A percentile compares a stretch with the other conserved stretches of the same genome.
Conservation (phyloP, 257 asterid species). For the Eustoma russellianum region DNA sequence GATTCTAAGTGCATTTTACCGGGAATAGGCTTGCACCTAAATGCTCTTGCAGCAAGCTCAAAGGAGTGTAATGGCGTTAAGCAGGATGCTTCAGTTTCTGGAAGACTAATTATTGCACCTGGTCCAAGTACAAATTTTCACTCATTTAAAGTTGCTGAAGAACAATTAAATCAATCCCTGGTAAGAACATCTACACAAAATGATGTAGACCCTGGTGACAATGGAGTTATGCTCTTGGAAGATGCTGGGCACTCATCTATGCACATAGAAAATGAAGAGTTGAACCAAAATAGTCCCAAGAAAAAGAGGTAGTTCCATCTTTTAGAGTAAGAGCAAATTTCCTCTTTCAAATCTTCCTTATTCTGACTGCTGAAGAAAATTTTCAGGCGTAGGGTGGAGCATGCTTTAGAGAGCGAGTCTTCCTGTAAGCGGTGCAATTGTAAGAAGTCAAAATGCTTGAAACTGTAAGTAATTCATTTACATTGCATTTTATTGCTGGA, state of each 20-base stretch:
- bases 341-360: background rate
- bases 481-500: background rate
- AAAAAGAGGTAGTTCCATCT: constrained; percentile 52
- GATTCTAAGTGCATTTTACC: constrained; percentile 50
- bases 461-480: constrained; percentile 59
- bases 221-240: constrained; percentile 28
- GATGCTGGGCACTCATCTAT: constrained; percentile 37
- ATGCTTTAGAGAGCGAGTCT: constrained; percentile 40
- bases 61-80: constrained; percentile 42
- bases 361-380: constrained; percentile 13
- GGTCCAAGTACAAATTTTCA: constrained; percentile 39
- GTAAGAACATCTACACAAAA: constrained; percentile 26
- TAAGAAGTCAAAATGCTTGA: constrained; percentile 94
- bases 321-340: background rate
- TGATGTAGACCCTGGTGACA: constrained; percentile 32
- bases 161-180: constrained; percentile 21
- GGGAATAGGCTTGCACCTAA: constrained; percentile 89
- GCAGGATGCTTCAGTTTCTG: constrained; percentile 42
- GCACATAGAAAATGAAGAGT: constrained; percentile 41
- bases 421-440: constrained; percentile 91
- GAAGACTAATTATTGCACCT: constrained; percentile 52
- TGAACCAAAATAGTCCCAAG: constrained; percentile 70
- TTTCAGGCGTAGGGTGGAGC: constrained; percentile 57
- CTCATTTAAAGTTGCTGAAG: constrained; percentile 27
- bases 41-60: constrained; percentile 70